Evolutionary conservation across 306 rosid genomes (phyloP), one percentile per base, ranked within the genome.

Genomic region (Gillenia trifoliata): DNA sequence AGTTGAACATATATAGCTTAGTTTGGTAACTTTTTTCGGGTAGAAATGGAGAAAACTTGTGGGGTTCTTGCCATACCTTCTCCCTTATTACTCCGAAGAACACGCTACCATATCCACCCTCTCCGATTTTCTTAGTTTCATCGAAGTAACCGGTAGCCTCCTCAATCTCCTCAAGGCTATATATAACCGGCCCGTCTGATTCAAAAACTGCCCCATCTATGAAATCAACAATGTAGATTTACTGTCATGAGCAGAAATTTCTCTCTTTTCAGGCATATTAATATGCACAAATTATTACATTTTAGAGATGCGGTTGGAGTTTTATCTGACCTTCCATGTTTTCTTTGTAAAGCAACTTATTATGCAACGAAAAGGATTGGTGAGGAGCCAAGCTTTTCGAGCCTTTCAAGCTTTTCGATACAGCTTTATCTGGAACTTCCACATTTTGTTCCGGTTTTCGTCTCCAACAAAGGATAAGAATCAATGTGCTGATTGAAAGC

Each of bases 91-190:
- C 83, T 77, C 97, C 97, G 33, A 83, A 83, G 84, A 85, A 91
- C 76, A 91, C 97, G 28, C 70, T 73, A 7, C 93, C 98, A 68
- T 86, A 89, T 80, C 97, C 98, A 66, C 96, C 98, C 63, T 73
- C 87, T 81, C 98, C 98, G 57, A 93, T 80, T 79, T 49, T 91
- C 79, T 75, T 78, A 60, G 79, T 71, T 76, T 88, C 96, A 69
- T 88, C 81, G 4, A 93, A 93, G 79, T 75, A 50, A 78, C 75
- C 64, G 0, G 96, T 88, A 20, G 97, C 97, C 64, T 85, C 79
- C 86, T 85, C 92, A 38, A 93, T 89, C 77, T 88, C 91, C 74
- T 85, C 89, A 69, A 84, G 76, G 78, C 68, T 38, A 82, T 77
- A 93, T 71, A 78, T 77, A 64, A 75, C 83, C 20, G 86, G 84